phyloP scores from a whole-genome alignment of 495 filamentous ascomycete species.

The Penicillium atrosanguineum region DNA sequence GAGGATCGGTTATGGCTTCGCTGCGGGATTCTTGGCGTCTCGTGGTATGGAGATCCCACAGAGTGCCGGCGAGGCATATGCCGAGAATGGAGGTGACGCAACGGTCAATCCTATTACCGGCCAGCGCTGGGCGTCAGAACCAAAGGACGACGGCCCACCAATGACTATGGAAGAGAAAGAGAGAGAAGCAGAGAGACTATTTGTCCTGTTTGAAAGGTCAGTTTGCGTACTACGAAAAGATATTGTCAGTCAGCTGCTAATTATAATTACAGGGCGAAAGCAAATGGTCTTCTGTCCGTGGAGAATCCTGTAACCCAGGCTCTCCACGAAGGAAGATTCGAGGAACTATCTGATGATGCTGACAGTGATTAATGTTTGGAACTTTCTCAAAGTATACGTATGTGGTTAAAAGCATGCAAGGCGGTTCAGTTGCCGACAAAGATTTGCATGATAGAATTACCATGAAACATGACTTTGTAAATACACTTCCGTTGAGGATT shows the following conservation, averaged over 20 bases:
- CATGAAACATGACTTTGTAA: too few species aligned
- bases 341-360: constrained; percentile 57
- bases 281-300: constrained; percentile 77
- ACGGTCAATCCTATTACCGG: constrained; percentile 86
- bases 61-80: constrained; percentile 57
- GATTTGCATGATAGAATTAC: not conserved
- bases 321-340: constrained; percentile 70
- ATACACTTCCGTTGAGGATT: too few species aligned
- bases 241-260: constrained; percentile 12
- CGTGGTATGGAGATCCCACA: constrained; percentile 75
- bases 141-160: constrained; percentile 49
- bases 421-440: not conserved
- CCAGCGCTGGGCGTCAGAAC: constrained; percentile 73
- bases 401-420: not conserved
- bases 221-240: not conserved
- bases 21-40: constrained; percentile 82
- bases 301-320: constrained; percentile 84
- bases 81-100: constrained; percentile 31
- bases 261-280: constrained; percentile 59
- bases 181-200: constrained; percentile 85
- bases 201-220: constrained; percentile 92
- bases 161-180: constrained; percentile 95
- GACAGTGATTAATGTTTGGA: constrained; percentile 34
- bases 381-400: not conserved
- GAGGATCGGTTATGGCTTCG: constrained; percentile 89